Evolutionary conservation across 331 rosid species (phyloP).

Genomic region (Acacia pycnantha): DNA sequence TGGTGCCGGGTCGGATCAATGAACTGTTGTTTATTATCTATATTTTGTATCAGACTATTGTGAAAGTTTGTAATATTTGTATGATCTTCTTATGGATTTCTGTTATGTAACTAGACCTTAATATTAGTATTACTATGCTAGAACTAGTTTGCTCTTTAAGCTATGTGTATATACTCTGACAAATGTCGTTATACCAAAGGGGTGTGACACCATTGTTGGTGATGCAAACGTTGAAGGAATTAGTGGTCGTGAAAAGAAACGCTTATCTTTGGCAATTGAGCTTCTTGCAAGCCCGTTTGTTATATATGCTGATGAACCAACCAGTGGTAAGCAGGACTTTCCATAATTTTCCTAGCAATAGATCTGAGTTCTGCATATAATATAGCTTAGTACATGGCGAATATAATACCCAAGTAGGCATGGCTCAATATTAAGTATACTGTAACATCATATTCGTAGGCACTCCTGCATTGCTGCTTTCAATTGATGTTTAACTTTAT

Average conservation of each 20-base stretch:
- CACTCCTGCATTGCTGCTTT: background rate
- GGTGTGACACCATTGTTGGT: slow-evolving; percentile 41
- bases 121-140: slow-evolving; percentile 14
- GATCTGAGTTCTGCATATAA: slow-evolving; percentile 5
- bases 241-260: slow-evolving; percentile 97
- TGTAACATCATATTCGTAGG: slow-evolving; percentile 2
- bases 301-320: slow-evolving; percentile 94
- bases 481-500: background rate
- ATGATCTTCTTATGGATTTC: too few relatives aligned
- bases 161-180: slow-evolving; percentile 41
- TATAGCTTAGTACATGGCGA: background rate
- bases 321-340: slow-evolving; percentile 63
- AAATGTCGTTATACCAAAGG: too few relatives aligned
- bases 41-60: too few relatives aligned
- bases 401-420: background rate
- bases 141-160: slow-evolving; percentile 41
- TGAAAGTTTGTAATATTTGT: too few relatives aligned
- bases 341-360: slow-evolving; percentile 12
- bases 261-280: slow-evolving; percentile 38
- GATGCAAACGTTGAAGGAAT: slow-evolving; percentile 55
- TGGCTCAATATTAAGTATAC: background rate
- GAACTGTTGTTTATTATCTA: too few relatives aligned
- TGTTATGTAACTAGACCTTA: too few relatives aligned
- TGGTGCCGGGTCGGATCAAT: too few relatives aligned
- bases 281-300: slow-evolving; percentile 40